phyloP scores from a whole-genome alignment of 352 stramenopile species.

The Pythium aphanidermatum region DNA sequence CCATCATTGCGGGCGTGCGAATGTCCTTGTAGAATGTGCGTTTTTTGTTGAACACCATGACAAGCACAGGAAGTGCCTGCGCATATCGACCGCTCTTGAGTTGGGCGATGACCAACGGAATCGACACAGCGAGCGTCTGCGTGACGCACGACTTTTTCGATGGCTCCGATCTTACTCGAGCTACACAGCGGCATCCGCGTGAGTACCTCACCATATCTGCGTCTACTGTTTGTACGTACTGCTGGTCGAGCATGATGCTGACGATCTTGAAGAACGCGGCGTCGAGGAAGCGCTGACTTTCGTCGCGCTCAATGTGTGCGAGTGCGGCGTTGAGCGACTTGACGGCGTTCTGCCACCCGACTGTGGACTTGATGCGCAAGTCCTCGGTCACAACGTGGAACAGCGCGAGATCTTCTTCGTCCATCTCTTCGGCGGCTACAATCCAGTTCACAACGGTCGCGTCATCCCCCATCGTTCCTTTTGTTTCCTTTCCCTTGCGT shows the following conservation, averaged over 20 bases:
- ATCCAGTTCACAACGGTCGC: no score
- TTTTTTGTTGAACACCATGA: slow-evolving; percentile 88
- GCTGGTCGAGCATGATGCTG: slow-evolving; percentile 88
- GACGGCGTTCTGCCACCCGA: slow-evolving; percentile 87
- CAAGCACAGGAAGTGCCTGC: slow-evolving; percentile 59
- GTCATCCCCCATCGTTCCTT: no score
- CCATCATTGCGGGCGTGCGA: slow-evolving; percentile 83
- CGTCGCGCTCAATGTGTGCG: slow-evolving; percentile 53
- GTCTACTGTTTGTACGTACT: slow-evolving; percentile 41
- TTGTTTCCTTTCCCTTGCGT: no score
- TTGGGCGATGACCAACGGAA: slow-evolving; percentile 65
- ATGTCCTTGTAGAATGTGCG: slow-evolving; percentile 88
- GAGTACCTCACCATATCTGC: background rate
- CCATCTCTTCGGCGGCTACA: slow-evolving; percentile 44
- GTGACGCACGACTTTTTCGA: slow-evolving; percentile 86
- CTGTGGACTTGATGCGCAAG: slow-evolving; percentile 82
- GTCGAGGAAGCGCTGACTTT: slow-evolving; percentile 76
- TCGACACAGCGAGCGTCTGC: slow-evolving; percentile 59
- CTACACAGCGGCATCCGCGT: slow-evolving; percentile 23
- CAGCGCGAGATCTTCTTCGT: slow-evolving; percentile 79
- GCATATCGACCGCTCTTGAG: slow-evolving; percentile 63
- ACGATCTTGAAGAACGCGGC: slow-evolving; percentile 75
- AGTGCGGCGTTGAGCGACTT: slow-evolving; percentile 77
- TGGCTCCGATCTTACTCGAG: slow-evolving; percentile 80
- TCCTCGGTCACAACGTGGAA: slow-evolving; percentile 83